Conservation (phyloP, 441 rosid genomes). For the Rhodomyrtus psidioides region DNA sequence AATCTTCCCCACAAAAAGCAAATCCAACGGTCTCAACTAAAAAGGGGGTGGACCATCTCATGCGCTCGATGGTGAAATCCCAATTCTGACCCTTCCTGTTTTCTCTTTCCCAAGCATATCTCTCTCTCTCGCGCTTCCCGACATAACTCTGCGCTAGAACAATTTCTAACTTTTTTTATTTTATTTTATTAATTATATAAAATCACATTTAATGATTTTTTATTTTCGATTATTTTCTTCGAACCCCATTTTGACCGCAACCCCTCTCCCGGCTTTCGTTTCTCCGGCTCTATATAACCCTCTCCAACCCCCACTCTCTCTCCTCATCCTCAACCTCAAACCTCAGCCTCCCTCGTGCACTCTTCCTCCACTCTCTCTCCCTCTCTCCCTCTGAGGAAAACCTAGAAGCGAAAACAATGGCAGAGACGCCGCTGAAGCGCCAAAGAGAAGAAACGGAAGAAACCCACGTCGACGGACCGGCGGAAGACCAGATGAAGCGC, state of each 20-base stretch:
- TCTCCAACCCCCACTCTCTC: conserved; percentile 24
- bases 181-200: too few relatives aligned
- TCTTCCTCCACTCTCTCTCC: background rate
- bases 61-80: background rate
- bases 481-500: conserved; percentile 35
- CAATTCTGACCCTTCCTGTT: background rate
- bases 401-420: conserved; percentile 21
- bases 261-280: background rate
- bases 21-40: conserved; percentile 15
- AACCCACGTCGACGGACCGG: background rate
- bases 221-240: background rate
- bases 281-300: conserved; percentile 37
- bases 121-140: background rate
- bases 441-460: conserved; percentile 32
- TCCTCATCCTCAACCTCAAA: conserved; percentile 8
- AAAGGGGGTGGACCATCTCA: background rate
- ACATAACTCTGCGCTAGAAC: conserved; percentile 3
- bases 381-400: background rate
- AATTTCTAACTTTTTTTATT: background rate
- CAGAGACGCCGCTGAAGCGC: conserved; percentile 41
- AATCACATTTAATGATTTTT: background rate
- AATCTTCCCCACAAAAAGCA: background rate
- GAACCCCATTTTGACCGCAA: conserved; percentile 33
- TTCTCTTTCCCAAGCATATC: conserved; percentile 6
- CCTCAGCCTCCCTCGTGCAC: background rate